Evolutionary conservation across 495 filamentous ascomycete genomes (phyloP).

Genomic region (Annulohypoxylon moriforme): DNA sequence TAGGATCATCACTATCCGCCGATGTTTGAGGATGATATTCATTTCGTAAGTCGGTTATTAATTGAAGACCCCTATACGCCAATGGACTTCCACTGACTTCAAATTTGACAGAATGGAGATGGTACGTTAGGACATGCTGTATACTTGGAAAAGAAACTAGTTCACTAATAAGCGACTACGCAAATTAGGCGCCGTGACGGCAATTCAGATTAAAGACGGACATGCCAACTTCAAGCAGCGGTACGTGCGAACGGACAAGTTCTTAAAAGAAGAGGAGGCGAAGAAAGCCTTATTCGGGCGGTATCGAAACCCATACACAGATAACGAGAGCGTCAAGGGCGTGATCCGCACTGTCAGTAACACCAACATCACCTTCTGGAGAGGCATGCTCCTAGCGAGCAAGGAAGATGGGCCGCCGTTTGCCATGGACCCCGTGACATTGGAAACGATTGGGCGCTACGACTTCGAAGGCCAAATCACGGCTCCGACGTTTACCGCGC

Average conservation of each 20-base stretch:
- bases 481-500: constrained; percentile 67
- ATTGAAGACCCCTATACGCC: background rate
- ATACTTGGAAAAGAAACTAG: background rate
- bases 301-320: constrained; percentile 67
- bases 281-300: constrained; percentile 59
- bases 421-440: constrained; percentile 65
- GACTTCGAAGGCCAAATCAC: constrained; percentile 68
- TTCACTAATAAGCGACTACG: background rate
- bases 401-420: constrained; percentile 68
- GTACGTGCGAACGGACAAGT: constrained; percentile 66
- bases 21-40: constrained; percentile 64
- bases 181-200: constrained; percentile 58
- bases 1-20: constrained; percentile 63
- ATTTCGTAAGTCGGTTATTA: constrained; percentile 50
- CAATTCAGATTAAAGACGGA: constrained; percentile 64
- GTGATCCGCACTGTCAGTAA: constrained; percentile 64
- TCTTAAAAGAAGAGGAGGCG: constrained; percentile 54
- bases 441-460: constrained; percentile 65
- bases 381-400: constrained; percentile 62
- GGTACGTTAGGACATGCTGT: constrained; percentile 31
- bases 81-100: background rate
- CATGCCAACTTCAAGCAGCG: constrained; percentile 62
- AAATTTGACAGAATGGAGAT: constrained; percentile 39
- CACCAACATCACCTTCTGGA: constrained; percentile 66
- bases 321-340: constrained; percentile 61